Evolutionary conservation across 2,329 filamentous ascomycete species (phyloP).

Genomic region (Thielaviopsis populi): DNA sequence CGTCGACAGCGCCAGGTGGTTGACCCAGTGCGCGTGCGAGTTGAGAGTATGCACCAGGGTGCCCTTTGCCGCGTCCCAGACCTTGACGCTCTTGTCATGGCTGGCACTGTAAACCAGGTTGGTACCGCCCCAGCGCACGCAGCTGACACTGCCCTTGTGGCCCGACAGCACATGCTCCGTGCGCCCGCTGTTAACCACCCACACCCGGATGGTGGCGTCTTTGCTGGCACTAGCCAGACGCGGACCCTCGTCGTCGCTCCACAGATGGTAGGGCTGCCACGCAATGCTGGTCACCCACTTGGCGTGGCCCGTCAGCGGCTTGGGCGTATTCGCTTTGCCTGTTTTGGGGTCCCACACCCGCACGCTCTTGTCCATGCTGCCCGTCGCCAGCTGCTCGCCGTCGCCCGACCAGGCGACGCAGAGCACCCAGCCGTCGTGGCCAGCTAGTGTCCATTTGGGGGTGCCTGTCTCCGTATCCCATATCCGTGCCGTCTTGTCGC

Average conservation of each 20-base stretch:
- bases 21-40: slow-evolving; percentile 86
- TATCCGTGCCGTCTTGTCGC: slow-evolving; percentile 79
- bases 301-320: slow-evolving; percentile 62
- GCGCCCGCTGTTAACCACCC: slow-evolving; percentile 63
- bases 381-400: slow-evolving; percentile 65
- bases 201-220: slow-evolving; percentile 69
- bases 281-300: slow-evolving; percentile 80
- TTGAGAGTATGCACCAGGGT: slow-evolving; percentile 65
- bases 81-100: slow-evolving; percentile 82
- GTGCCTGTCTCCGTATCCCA: slow-evolving; percentile 94
- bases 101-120: slow-evolving; percentile 71
- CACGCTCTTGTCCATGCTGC: slow-evolving; percentile 87
- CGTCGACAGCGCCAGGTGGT: slow-evolving; percentile 83
- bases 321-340: slow-evolving; percentile 55
- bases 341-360: slow-evolving; percentile 76
- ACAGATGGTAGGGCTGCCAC: slow-evolving; percentile 89
- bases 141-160: slow-evolving; percentile 78
- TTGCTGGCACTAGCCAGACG: slow-evolving; percentile 78
- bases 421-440: slow-evolving; percentile 81
- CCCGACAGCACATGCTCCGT: slow-evolving; percentile 74
- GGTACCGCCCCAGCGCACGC: slow-evolving; percentile 88
- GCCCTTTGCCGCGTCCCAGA: slow-evolving; percentile 73
- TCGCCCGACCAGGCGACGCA: slow-evolving; percentile 80
- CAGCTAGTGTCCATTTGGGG: slow-evolving; percentile 68
- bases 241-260: slow-evolving; percentile 50